A percentile compares a stretch with the other conserved stretches of the same genome.
These are phyloP conservation scores for Penicillium sp. DNA, from an alignment of 2,329 filamentous ascomycete genomes.

Conservation along the genomic window DNA sequence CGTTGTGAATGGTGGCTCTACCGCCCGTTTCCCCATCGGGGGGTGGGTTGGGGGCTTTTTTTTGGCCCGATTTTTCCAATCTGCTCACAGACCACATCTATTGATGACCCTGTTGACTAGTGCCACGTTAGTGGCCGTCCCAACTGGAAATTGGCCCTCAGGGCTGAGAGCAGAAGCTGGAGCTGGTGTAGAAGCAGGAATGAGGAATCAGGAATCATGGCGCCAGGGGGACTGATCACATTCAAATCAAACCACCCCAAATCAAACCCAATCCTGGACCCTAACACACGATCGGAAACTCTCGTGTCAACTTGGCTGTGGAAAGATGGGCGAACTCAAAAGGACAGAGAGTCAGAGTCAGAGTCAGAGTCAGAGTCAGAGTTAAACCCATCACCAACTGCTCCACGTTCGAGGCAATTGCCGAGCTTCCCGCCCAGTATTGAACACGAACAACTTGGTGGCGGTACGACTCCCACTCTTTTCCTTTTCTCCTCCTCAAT, in stretches of 20 bases:
- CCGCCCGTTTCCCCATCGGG: slow-evolving; percentile 26
- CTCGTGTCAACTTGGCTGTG: background rate
- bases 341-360: background rate
- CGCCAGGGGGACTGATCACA: slow-evolving; percentile 24
- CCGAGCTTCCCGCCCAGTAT: slow-evolving; percentile 28
- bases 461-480: slow-evolving; percentile 17
- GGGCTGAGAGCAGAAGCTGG: no score
- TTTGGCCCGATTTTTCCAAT: slow-evolving; percentile 1
- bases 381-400: slow-evolving; percentile 1
- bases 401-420: slow-evolving; percentile 26
- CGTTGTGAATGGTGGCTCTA: slow-evolving; percentile 33
- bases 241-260: slow-evolving; percentile 16
- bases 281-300: background rate
- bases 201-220: background rate
- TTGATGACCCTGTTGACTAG: slow-evolving; percentile 9
- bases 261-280: slow-evolving; percentile 6
- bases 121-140: slow-evolving; percentile 9
- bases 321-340: slow-evolving; percentile 5
- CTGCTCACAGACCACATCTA: slow-evolving; percentile 18
- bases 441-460: slow-evolving; percentile 19
- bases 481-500: slow-evolving; percentile 5
- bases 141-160: slow-evolving; percentile 13
- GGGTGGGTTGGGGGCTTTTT: slow-evolving; percentile 5
- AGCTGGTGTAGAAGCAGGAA: background rate
- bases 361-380: background rate